Evolutionary conservation across 139 green algal species (phyloP).

Genomic region (Auxenochlorella pyrenoidosa): DNA sequence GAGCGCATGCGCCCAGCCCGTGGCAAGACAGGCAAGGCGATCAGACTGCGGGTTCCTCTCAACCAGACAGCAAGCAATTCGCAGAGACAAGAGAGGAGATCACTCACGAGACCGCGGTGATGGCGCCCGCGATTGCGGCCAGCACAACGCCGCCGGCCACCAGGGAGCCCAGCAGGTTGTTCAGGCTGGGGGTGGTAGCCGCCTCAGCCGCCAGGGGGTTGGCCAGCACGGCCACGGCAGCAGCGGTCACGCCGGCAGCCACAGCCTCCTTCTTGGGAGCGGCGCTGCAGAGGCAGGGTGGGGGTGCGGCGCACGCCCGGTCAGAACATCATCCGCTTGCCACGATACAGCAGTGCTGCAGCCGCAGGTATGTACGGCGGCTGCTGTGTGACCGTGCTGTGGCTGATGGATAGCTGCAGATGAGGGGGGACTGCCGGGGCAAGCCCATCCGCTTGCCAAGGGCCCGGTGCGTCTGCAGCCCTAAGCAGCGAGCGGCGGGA

Average conservation of each 20-base stretch:
- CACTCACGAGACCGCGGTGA: slow-evolving; percentile 80
- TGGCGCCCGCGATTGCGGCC: slow-evolving; percentile 78
- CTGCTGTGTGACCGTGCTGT: too few relatives aligned
- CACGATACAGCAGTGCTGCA: too few relatives aligned
- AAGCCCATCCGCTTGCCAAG: too few relatives aligned
- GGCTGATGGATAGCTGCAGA: too few relatives aligned
- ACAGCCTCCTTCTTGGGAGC: slow-evolving; percentile 50
- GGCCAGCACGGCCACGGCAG: slow-evolving; percentile 64
- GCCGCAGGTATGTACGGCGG: too few relatives aligned
- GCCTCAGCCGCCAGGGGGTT: slow-evolving; percentile 80
- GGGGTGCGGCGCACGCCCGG: neutral
- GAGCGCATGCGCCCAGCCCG: too few relatives aligned
- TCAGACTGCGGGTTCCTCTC: too few relatives aligned
- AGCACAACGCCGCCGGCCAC: slow-evolving; percentile 89
- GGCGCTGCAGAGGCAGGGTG: neutral
- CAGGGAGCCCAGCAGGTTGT: slow-evolving; percentile 93
- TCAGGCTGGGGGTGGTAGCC: slow-evolving; percentile 89
- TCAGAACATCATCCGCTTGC: neutral
- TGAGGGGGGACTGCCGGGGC: too few relatives aligned
- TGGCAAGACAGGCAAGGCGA: too few relatives aligned
- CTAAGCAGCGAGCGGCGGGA: too few relatives aligned
- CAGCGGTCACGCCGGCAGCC: slow-evolving; percentile 68
- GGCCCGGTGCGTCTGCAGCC: too few relatives aligned
- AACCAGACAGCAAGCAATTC: neutral
- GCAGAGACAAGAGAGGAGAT: neutral